A percentile compares a stretch with the other conserved stretches of the same genome.
phyloP scores from a whole-genome alignment of 2,329 filamentous ascomycete genomes.

The Fusarium sp. region DNA sequence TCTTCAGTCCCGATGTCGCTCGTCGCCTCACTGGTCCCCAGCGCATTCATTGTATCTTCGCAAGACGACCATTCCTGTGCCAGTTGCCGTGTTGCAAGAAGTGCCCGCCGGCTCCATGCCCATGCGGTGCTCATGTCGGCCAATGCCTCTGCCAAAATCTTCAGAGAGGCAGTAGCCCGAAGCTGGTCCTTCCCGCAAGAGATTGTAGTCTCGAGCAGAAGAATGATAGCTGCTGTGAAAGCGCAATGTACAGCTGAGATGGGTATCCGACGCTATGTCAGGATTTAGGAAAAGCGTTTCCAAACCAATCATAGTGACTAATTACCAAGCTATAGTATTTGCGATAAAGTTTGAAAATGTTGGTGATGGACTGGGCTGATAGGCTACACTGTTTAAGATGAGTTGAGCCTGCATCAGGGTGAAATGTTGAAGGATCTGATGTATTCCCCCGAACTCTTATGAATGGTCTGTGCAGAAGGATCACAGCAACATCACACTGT shows the following conservation, averaged over 20 bases:
- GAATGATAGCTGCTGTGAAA: neutral
- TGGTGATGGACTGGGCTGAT: neutral
- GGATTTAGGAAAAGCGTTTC: neutral
- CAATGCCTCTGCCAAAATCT: neutral
- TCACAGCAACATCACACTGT: neutral
- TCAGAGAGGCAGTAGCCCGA: neutral
- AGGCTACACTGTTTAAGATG: neutral
- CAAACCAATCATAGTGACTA: rapidly evolving
- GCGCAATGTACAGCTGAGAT: neutral
- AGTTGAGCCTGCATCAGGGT: neutral
- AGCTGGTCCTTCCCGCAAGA: neutral
- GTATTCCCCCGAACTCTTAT: neutral
- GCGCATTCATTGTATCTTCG: neutral
- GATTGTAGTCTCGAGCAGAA: neutral
- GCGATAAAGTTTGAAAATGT: neutral
- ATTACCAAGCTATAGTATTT: neutral
- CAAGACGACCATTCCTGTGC: neutral
- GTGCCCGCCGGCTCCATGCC: constrained; percentile 1
- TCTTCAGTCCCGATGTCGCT: rapidly evolving
- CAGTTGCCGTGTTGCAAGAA: neutral
- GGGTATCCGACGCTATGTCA: neutral
- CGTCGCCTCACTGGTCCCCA: neutral
- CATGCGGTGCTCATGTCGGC: constrained; percentile 1
- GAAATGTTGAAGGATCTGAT: neutral
- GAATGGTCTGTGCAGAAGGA: neutral